A percentile compares a stretch with the other conserved stretches of the same genome.
Evolutionary conservation across 352 stramenopile genomes (phyloP).

Genomic region (Phytopythium vexans): DNA sequence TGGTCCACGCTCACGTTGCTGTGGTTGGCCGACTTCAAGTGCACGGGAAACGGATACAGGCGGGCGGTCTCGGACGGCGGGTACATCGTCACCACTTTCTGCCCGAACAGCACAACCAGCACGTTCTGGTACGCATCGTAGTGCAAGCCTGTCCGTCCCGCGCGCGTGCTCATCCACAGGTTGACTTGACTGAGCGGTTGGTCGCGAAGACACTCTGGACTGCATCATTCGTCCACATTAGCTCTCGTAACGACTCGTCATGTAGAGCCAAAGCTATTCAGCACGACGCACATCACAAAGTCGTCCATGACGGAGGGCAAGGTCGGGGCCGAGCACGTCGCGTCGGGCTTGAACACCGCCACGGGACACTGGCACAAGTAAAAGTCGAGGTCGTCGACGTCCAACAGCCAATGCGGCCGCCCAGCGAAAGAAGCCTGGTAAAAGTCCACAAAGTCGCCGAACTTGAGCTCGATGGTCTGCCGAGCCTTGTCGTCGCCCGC

Average conservation of each 20-base stretch:
- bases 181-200: constrained; percentile 76
- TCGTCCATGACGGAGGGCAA: constrained; percentile 57
- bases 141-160: constrained; percentile 63
- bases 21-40: constrained; percentile 79
- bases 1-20: constrained; percentile 53
- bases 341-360: constrained; percentile 45
- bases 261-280: not conserved
- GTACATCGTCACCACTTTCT: constrained; percentile 73
- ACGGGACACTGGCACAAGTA: constrained; percentile 83
- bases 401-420: constrained; percentile 60
- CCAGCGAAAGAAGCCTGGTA: constrained; percentile 44
- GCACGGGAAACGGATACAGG: constrained; percentile 57
- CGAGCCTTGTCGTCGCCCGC: constrained; percentile 49
- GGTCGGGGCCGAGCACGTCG: constrained; percentile 30
- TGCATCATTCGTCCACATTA: constrained; percentile 11
- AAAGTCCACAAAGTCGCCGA: constrained; percentile 80
- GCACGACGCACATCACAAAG: constrained; percentile 44
- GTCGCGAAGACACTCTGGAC: constrained; percentile 32
- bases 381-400: constrained; percentile 73
- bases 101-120: constrained; percentile 62
- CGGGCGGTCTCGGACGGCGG: constrained; percentile 48
- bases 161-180: constrained; percentile 70
- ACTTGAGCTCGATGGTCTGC: constrained; percentile 75
- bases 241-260: not conserved
- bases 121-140: constrained; percentile 85